Percentiles rank a stretch among this genome's conserved stretches.
Evolutionary conservation across 1,139 yeast genomes (phyloP).

Genomic region (Zygoascus sp.): DNA sequence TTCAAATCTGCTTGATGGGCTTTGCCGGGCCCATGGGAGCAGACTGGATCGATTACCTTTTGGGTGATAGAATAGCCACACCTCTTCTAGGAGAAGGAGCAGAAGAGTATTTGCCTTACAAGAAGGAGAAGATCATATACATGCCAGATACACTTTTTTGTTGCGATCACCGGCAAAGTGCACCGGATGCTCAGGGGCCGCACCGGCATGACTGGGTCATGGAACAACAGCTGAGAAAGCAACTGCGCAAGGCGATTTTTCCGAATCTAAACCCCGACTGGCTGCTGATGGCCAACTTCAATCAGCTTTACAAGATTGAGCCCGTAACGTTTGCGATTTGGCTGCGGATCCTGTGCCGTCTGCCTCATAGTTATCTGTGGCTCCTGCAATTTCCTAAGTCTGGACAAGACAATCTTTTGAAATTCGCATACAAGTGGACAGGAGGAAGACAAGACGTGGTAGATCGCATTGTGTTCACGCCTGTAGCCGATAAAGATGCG

Average conservation of each 20-base stretch:
- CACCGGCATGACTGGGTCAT: conserved; percentile 25
- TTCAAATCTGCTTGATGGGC: conserved; percentile 35
- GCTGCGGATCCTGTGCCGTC: conserved; percentile 29
- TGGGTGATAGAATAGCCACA: conserved; percentile 29
- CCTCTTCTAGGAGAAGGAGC: conserved; percentile 9
- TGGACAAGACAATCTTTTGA: conserved; percentile 28
- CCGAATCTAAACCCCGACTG: conserved; percentile 30
- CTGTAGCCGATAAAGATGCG: conserved; percentile 33
- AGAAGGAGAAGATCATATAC: conserved; percentile 31
- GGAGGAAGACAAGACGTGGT: conserved; percentile 23
- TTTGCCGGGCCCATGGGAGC: conserved; percentile 37
- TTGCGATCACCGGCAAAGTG: conserved; percentile 35
- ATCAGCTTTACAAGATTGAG: conserved; percentile 36
- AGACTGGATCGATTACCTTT: conserved; percentile 33
- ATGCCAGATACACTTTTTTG: conserved; percentile 35
- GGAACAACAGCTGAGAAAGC: conserved; percentile 25
- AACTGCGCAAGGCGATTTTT: conserved; percentile 28
- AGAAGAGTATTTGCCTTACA: conserved; percentile 16
- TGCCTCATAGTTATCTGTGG: conserved; percentile 34
- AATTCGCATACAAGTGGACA: conserved; percentile 31
- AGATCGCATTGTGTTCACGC: conserved; percentile 32
- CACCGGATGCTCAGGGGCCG: conserved; percentile 25
- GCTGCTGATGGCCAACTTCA: conserved; percentile 34
- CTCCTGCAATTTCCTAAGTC: conserved; percentile 33
- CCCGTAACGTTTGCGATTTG: conserved; percentile 33